phyloP scores from a whole-genome alignment of 129 eudicot species.

The Arctium lappa region DNA sequence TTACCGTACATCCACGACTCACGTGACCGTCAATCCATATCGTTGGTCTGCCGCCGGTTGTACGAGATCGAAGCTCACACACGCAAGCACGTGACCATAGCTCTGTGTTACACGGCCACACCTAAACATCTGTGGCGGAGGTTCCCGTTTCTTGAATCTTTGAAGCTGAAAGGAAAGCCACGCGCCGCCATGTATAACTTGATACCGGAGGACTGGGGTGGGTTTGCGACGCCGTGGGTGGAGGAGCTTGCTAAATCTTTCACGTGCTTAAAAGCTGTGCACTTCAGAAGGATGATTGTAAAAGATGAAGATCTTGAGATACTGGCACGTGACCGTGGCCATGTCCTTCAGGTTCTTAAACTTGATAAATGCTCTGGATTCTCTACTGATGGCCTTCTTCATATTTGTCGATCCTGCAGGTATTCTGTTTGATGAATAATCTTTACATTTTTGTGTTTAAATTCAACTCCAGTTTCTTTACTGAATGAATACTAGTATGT shows the following conservation, averaged over 20 bases:
- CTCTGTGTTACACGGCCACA: constrained; percentile 70
- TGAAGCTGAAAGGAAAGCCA: constrained; percentile 82
- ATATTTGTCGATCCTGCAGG: constrained; percentile 61
- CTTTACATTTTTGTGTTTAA: not conserved
- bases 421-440: constrained; percentile 1
- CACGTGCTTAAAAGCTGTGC: constrained; percentile 47
- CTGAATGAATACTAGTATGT: not conserved
- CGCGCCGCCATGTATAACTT: constrained; percentile 87
- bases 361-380: constrained; percentile 81
- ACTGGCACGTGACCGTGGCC: constrained; percentile 51
- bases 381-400: constrained; percentile 66
- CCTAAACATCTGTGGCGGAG: constrained; percentile 51
- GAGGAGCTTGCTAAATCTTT: constrained; percentile 49
- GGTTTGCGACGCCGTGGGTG: constrained; percentile 78
- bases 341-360: constrained; percentile 52
- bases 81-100: constrained; percentile 76
- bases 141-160: constrained; percentile 60
- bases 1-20: constrained; percentile 63
- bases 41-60: constrained; percentile 65
- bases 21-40: constrained; percentile 67
- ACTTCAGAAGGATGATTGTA: constrained; percentile 81
- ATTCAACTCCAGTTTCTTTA: not conserved
- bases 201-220: constrained; percentile 93
- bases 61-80: constrained; percentile 66
- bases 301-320: constrained; percentile 59